These are phyloP conservation scores for Microbotryum scabiosae DNA, from an alignment of 1,284 basidiomycete species.

Conservation along the genomic window DNA sequence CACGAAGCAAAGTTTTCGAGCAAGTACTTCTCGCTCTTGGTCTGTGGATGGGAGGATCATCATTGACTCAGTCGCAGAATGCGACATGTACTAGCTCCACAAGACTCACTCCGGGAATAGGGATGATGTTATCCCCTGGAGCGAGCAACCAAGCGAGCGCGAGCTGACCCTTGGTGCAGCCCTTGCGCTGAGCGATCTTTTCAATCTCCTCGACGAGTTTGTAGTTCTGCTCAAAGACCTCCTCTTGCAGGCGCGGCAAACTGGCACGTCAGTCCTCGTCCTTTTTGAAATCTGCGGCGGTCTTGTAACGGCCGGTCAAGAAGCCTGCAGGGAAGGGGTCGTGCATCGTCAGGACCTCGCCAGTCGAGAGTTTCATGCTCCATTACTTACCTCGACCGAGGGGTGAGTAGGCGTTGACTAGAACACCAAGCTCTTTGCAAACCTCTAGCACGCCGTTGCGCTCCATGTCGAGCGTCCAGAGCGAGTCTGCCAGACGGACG, in stretches of 20 bases:
- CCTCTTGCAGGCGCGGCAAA: slow-evolving; percentile 31
- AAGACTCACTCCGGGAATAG: slow-evolving; percentile 30
- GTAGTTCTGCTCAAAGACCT: slow-evolving; percentile 54
- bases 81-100: neutral
- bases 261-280: slow-evolving; percentile 46
- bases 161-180: slow-evolving; percentile 51
- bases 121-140: slow-evolving; percentile 48
- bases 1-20: slow-evolving; percentile 16
- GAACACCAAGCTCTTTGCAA: slow-evolving; percentile 40
- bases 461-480: slow-evolving; percentile 47
- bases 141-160: slow-evolving; percentile 55
- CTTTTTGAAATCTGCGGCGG: slow-evolving; percentile 47
- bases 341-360: neutral
- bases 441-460: slow-evolving; percentile 39
- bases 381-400: slow-evolving; percentile 45
- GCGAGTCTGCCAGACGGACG: slow-evolving; percentile 39
- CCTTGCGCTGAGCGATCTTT: slow-evolving; percentile 45
- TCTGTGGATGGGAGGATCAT: slow-evolving; percentile 5
- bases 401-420: slow-evolving; percentile 56
- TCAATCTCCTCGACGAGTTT: slow-evolving; percentile 43
- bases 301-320: slow-evolving; percentile 51
- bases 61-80: too few relatives aligned
- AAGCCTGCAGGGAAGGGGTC: slow-evolving; percentile 43
- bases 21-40: slow-evolving; percentile 22
- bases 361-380: neutral